Evolutionary conservation across 2,329 filamentous ascomycete genomes (phyloP).

Genomic region (Colletotrichum orchidophilum): DNA sequence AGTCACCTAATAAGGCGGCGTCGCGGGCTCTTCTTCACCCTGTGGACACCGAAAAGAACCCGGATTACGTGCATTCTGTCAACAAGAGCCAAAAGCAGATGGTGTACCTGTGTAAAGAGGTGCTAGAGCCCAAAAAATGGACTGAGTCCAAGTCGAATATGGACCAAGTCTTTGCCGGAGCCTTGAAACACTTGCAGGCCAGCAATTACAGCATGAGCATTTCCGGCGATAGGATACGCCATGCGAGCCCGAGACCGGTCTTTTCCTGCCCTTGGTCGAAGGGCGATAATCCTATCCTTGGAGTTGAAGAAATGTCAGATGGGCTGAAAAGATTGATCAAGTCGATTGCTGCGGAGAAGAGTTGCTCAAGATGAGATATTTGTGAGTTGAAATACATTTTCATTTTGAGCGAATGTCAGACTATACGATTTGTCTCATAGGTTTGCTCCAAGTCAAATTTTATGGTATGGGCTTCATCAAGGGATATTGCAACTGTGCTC

Average conservation of each 20-base stretch:
- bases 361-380: too few species aligned
- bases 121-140: conserved; percentile 34
- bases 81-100: conserved; percentile 37
- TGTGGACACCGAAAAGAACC: conserved; percentile 40
- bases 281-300: conserved; percentile 36
- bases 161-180: conserved; percentile 26
- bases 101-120: conserved; percentile 33
- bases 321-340: conserved; percentile 35
- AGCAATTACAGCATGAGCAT: conserved; percentile 32
- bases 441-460: too few species aligned
- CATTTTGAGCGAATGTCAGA: not conserved
- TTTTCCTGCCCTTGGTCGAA: conserved; percentile 18
- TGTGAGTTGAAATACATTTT: not conserved
- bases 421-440: too few species aligned
- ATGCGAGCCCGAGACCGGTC: conserved; percentile 32
- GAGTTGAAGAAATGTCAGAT: conserved; percentile 32
- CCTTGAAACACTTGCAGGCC: conserved; percentile 31
- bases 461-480: too few species aligned
- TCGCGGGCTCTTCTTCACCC: conserved; percentile 38
- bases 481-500: too few species aligned
- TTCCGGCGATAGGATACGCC: conserved; percentile 34
- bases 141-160: conserved; percentile 28
- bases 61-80: conserved; percentile 37
- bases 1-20: conserved; percentile 38
- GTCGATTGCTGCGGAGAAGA: not conserved